Evolutionary conservation across 164 flowering plant species (phyloP).

Genomic region (Liquidambar formosana): DNA sequence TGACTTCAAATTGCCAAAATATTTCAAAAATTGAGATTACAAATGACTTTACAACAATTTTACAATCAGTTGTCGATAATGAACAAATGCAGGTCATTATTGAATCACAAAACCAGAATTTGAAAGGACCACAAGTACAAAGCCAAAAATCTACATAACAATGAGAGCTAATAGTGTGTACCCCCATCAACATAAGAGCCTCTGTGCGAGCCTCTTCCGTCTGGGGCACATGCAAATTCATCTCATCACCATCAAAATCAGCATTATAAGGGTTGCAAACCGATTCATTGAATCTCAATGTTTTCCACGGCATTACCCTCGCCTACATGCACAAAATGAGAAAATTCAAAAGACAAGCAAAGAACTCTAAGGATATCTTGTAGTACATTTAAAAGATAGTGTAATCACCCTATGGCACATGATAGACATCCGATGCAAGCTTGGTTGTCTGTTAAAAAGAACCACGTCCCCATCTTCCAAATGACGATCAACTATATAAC

Average conservation of each 20-base stretch:
- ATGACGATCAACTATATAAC: constrained; percentile 82
- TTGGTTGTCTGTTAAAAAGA: constrained; percentile 95
- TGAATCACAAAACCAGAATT: not conserved
- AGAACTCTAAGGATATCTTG: not conserved
- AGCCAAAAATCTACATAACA: not conserved
- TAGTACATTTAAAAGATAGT: not conserved
- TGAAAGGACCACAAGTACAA: constrained; percentile 1
- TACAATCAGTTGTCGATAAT: too few relatives aligned
- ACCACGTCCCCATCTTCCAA: constrained; percentile 93
- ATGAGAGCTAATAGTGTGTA: constrained; percentile 23
- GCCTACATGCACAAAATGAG: constrained; percentile 61
- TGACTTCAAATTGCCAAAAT: too few relatives aligned
- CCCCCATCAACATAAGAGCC: constrained; percentile 95
- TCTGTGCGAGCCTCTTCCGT: constrained; percentile 99
- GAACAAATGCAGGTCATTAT: not conserved
- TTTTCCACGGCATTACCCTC: constrained; percentile 95
- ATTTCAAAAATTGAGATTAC: too few relatives aligned
- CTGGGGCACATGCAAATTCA: constrained; percentile 98
- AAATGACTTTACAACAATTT: too few relatives aligned
- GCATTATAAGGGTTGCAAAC: constrained; percentile 99
- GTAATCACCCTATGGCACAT: constrained; percentile 96
- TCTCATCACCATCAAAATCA: too few relatives aligned
- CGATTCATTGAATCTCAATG: constrained; percentile 95
- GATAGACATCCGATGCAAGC: constrained; percentile 98
- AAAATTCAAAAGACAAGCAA: not conserved